phyloP scores from a whole-genome alignment of 2,329 filamentous ascomycete genomes.

The Neocatenulostroma microsporum region DNA sequence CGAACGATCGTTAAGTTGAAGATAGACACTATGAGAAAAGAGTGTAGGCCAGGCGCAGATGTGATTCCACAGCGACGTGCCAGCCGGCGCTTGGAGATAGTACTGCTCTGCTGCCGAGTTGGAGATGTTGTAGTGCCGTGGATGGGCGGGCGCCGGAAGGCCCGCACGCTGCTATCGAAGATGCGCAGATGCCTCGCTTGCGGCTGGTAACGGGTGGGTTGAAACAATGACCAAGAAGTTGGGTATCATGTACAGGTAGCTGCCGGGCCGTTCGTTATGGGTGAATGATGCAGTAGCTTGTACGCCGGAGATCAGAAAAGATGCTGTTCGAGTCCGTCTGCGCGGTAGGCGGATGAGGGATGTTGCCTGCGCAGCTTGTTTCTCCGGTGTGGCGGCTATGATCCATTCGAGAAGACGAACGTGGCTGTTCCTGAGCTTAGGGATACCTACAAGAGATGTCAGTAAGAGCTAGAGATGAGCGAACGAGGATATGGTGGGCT shows the following conservation, averaged over 20 bases:
- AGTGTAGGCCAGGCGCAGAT: neutral
- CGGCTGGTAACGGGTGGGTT: too few species aligned
- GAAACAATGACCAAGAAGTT: neutral
- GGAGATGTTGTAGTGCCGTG: too few species aligned
- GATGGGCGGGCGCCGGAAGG: too few species aligned
- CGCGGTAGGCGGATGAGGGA: too few species aligned
- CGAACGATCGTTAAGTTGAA: conserved; percentile 7
- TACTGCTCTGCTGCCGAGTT: too few species aligned
- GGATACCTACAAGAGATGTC: conserved; percentile 37
- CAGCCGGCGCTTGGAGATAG: neutral
- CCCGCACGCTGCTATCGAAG: too few species aligned
- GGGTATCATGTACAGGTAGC: conserved; percentile 20
- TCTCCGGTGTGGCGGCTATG: conserved; percentile 10
- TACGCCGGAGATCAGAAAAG: conserved; percentile 1
- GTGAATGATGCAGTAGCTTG: neutral
- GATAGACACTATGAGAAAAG: neutral
- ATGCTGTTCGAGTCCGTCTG: neutral
- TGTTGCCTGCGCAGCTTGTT: conserved; percentile 4
- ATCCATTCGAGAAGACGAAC: conserved; percentile 35
- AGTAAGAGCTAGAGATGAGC: neutral
- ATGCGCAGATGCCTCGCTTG: too few species aligned
- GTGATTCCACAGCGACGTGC: conserved; percentile 4
- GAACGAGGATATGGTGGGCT: conserved; percentile 35
- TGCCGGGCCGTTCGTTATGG: neutral
- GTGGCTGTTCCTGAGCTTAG: conserved; percentile 44